phyloP scores from a whole-genome alignment of 805 yeast genomes.

The Yarrowia hollandica region DNA sequence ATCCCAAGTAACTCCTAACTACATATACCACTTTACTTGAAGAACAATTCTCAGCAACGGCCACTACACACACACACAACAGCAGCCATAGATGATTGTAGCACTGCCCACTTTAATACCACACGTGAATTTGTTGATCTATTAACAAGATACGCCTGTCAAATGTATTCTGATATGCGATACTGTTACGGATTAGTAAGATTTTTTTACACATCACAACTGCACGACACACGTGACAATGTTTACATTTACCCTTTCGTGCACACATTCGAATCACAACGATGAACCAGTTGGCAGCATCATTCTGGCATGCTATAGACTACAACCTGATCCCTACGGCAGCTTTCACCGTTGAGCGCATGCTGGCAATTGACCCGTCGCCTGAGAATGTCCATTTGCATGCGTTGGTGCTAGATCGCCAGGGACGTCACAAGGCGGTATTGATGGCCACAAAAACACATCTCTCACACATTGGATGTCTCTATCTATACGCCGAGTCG shows the following conservation, averaged over 20 bases:
- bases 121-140: no score
- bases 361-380: slow-evolving; percentile 60
- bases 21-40: no score
- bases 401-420: slow-evolving; percentile 63
- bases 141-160: no score
- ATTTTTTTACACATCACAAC: no score
- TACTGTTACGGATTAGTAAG: no score
- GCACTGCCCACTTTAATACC: no score
- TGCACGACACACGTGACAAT: slow-evolving; percentile 16
- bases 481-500: slow-evolving; percentile 70
- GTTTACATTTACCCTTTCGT: slow-evolving; percentile 15
- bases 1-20: no score
- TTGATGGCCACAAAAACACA: slow-evolving; percentile 50
- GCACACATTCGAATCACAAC: background rate
- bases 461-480: slow-evolving; percentile 66
- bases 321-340: slow-evolving; percentile 71
- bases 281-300: slow-evolving; percentile 28
- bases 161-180: no score
- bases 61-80: no score
- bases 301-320: slow-evolving; percentile 67
- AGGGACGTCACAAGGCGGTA: slow-evolving; percentile 61
- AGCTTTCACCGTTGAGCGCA: slow-evolving; percentile 80
- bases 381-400: slow-evolving; percentile 64
- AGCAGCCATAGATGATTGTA: no score
- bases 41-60: no score